A percentile compares a stretch with the other conserved stretches of the same genome.
These are phyloP conservation scores for Chrysoporthe cubensis DNA, from an alignment of 2,329 filamentous ascomycete genomes.

Conservation along the genomic window DNA sequence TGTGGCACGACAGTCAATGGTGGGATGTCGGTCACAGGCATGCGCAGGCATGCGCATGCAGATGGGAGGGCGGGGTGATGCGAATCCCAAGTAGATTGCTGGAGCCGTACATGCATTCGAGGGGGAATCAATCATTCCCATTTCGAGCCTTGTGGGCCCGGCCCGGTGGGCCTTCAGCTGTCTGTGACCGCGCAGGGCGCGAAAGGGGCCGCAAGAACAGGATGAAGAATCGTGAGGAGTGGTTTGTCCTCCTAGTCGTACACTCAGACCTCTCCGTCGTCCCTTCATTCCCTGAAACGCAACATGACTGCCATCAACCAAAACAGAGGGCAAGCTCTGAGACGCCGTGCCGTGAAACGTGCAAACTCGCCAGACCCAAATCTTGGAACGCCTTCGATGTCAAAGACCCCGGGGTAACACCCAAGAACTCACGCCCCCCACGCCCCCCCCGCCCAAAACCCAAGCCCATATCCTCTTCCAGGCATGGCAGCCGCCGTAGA, in stretches of 20 bases:
- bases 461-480: neutral
- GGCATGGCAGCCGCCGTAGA: constrained; percentile 2
- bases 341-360: constrained; percentile 18
- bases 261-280: neutral
- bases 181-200: too few relatives aligned
- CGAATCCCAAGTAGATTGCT: too few relatives aligned
- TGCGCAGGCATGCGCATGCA: neutral
- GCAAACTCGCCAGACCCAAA: neutral
- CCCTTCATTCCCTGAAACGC: neutral
- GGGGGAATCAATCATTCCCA: too few relatives aligned
- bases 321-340: neutral
- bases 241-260: neutral
- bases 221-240: neutral
- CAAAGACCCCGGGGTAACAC: neutral
- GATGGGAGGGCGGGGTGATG: neutral
- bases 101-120: too few relatives aligned
- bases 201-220: neutral
- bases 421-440: neutral
- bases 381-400: constrained; percentile 4
- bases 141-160: too few relatives aligned
- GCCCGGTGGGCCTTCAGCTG: too few relatives aligned
- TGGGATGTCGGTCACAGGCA: neutral
- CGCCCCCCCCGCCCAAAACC: neutral
- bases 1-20: neutral
- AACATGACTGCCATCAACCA: neutral